Evolutionary conservation across 208 protist species (phyloP), one percentile per base, ranked within the genome.

Genomic region (Trypanosoma rangeli): DNA sequence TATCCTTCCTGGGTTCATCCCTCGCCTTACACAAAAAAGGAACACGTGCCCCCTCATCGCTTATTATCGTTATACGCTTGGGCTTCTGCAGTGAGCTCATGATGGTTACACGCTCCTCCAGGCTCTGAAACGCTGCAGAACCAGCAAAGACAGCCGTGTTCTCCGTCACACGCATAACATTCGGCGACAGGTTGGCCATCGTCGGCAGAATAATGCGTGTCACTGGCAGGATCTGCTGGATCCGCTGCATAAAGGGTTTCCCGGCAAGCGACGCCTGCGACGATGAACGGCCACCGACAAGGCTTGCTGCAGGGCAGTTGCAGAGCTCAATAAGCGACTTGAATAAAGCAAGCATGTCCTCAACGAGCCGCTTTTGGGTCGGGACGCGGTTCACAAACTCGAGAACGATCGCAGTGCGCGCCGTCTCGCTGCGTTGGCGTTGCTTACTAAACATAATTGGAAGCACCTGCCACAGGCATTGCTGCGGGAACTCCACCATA

Each of bases 1-100:
- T 95, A 73, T 99, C 97, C 73, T 98, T 98, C 20, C 94, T 86
- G 12, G 93, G 89, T 67, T 98, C 95, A 76, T 98, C 97, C 67
- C 94, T 87, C 1, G 93, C 68, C 70, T 98, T 98, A 74, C 88
- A 97, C 0, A 98, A 77, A 68, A 98, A 98, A 16, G 78, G 78
- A 54, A 97, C 80, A 5, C 44, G 60, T 4, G 78, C 55, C 5
- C 95, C 94, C 24, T 95, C 83, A 66, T 61, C 79, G 29, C 84
- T 96, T 35, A 78, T 49, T 28, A 98, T 84, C 48, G 69, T 84
- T 49, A 98, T 87, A 9, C 94, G 91, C 81, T 97, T 97, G 28
- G 97, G 97, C 71, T 92, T 93, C 74, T 97, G 93, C 54, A 97
- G 77, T 1, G 94, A 98, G 16, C 35, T 72, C 90, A 98, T 97